Evolutionary conservation across 495 filamentous ascomycete species (phyloP), one percentile per base, ranked within the genome.

Genomic region (Lasiosphaeriaceae sp.): DNA sequence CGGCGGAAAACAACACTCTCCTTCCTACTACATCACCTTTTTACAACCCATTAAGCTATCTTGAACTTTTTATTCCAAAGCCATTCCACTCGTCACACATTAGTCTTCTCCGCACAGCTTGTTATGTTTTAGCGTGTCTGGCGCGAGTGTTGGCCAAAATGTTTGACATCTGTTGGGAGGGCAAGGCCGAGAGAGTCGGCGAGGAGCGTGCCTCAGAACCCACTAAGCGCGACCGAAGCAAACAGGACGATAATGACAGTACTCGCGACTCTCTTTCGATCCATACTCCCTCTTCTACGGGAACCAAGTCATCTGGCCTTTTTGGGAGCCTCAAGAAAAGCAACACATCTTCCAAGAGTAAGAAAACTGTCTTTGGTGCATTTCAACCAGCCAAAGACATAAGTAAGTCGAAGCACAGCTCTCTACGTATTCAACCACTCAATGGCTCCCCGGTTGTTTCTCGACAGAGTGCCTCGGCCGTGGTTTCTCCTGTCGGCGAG

Each of bases 131-230:
- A 44, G n/a, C 16, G 54, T 56, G 29, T 11, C 17, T 5, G 16
- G 31, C 26, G 9, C 26, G 9, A 14, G 35, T 23, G 8, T 44
- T 0, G 50, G 14, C 11, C 59, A 66, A 48, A 26, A 82, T 82
- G 80, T 82, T 80, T 52, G 78, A 81, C 53, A 74, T 79, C 45
- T 64, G 77, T 54, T 82, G 78, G 78, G 66, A 70, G 6, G 79
- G 81, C 51, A 70, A 73, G 23, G 65, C 66, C 52, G 79, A 81
- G 65, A 68, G 66, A 4, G 69, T 82, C 49, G 79, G 75, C 0
- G 62, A 80, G 52, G 65, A 69, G 46, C 66, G 69, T 3, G 59
- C 73, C 24, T 69, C 75, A 31, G 75, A 77, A 50, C 68, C 71
- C 52, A 50, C 59, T 26, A 69, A 70, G 46, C 60, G 66, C 1